These are phyloP conservation scores for Cladorrhinum sp. DNA, from an alignment of 2,329 filamentous ascomycete genomes.

Conservation along the genomic window DNA sequence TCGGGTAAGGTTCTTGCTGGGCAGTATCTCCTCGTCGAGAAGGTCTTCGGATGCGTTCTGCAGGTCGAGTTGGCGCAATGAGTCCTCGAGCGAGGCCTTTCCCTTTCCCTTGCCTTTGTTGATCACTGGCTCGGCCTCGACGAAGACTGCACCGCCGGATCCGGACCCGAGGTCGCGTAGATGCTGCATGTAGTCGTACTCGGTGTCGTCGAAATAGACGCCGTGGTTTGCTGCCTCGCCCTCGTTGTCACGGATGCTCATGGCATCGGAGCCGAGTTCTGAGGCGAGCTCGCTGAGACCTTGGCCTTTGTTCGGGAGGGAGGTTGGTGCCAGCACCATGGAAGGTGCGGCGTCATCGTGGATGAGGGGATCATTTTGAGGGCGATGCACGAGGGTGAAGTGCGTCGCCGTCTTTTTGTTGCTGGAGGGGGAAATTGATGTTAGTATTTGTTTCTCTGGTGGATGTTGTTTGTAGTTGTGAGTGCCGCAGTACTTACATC, in stretches of 20 bases:
- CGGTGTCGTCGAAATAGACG: slow-evolving; percentile 89
- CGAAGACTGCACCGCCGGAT: slow-evolving; percentile 74
- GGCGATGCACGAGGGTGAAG: slow-evolving; percentile 91
- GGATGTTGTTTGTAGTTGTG: not conserved
- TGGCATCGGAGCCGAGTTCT: slow-evolving; percentile 67
- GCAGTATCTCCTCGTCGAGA: slow-evolving; percentile 71
- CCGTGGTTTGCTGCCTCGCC: slow-evolving; percentile 94
- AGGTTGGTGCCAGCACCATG: slow-evolving; percentile 79
- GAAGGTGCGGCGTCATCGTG: slow-evolving; percentile 85
- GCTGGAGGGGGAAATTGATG: slow-evolving; percentile 33
- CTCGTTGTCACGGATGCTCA: slow-evolving; percentile 76
- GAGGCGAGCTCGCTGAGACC: slow-evolving; percentile 71
- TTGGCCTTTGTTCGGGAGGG: slow-evolving; percentile 51
- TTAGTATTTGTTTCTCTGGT: too few species aligned
- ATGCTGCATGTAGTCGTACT: slow-evolving; percentile 99
- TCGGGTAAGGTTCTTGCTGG: slow-evolving; percentile 74
- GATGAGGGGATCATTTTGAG: slow-evolving; percentile 95
- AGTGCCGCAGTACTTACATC: slow-evolving; percentile 49
- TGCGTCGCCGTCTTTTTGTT: slow-evolving; percentile 91
- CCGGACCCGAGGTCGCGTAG: slow-evolving; percentile 79
- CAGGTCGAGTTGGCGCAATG: slow-evolving; percentile 62
- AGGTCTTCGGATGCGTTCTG: slow-evolving; percentile 54
- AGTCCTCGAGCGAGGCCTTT: slow-evolving; percentile 75
- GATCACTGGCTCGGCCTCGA: slow-evolving; percentile 64
- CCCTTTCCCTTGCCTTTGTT: slow-evolving; percentile 70